Evolutionary conservation across 768 basidiomycete species (phyloP), one percentile per base, ranked within the genome.

Genomic region (Leccinum boreale): DNA sequence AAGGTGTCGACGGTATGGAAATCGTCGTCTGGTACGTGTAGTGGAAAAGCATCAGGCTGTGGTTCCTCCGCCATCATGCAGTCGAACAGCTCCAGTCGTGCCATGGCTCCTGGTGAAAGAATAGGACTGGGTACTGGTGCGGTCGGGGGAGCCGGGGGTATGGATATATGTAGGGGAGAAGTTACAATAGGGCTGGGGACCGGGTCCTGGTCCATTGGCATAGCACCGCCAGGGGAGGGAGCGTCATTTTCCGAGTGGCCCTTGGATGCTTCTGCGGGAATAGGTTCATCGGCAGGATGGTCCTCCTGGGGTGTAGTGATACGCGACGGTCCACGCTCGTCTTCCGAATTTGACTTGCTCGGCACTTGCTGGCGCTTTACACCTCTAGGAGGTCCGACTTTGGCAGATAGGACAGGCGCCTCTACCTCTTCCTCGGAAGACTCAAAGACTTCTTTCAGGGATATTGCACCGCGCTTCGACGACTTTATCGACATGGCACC

Each of bases 11-110:
- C 17, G 4, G 58, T 48, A 17, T 36, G 1, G 36, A 21, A 23
- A 24, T 55, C 56, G 1, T 53, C 49, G 14, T 60, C 56, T 23
- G 53, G n/a, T 5, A 44, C 31, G 7, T 50, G 42, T 24, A 51
- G 44, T 39, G 42, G 24, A 11, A 39, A 39, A 17, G 23, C 19
- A n/a, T 35, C 36, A 3, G 47, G 14, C 12, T 21, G 42, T 10
- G 55, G 28, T 36, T 12, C 5, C 17, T 62, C 58, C 11, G 1
- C 50, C 60, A 66, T 62, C 67, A 69, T 63, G n/a, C 35, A 60
- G 51, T 72, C 71, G 45, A 72, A 72, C 11, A 73, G 39, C 4
- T 72, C 56, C 1, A 72, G 67, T 47, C 71, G 69, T 15, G 65
- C 65, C 28, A 15, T 53, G 5, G 72, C 56, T 28, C 68, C 59